Conservation (phyloP, 2,329 filamentous ascomycete genomes). For the Fusarium torulosum region DNA sequence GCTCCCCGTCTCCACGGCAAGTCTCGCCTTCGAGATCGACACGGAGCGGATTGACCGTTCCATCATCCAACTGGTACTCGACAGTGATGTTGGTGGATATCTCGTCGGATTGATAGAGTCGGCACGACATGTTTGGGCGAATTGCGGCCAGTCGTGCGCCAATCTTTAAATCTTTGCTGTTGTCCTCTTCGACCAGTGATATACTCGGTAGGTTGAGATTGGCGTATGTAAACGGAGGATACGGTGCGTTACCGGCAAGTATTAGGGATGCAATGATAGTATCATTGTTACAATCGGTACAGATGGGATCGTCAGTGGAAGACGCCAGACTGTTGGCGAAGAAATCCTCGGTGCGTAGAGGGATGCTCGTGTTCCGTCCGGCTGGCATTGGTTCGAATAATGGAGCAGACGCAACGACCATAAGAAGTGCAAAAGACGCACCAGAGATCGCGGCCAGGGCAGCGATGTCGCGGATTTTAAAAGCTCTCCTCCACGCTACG, state of each 20-base stretch:
- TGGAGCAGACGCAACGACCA: constrained; percentile 51
- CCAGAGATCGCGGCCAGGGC: constrained; percentile 48
- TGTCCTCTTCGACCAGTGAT: constrained; percentile 28
- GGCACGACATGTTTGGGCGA: constrained; percentile 49
- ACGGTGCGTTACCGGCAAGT: constrained; percentile 52
- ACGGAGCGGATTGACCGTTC: constrained; percentile 39
- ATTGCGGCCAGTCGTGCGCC: constrained; percentile 49
- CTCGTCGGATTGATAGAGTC: constrained; percentile 36
- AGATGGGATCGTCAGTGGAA: constrained; percentile 40
- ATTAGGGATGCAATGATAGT: constrained; percentile 53
- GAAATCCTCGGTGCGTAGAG: constrained; percentile 48
- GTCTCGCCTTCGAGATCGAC: constrained; percentile 43
- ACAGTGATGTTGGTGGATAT: constrained; percentile 47
- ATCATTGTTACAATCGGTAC: constrained; percentile 47
- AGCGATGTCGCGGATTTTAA: constrained; percentile 46
- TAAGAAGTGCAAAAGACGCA: constrained; percentile 48
- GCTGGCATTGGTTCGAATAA: constrained; percentile 51
- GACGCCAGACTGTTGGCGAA: constrained; percentile 49
- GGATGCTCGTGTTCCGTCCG: constrained; percentile 39
- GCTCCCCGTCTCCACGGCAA: constrained; percentile 27
- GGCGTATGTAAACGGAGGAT: constrained; percentile 54
- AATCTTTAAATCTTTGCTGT: constrained; percentile 32
- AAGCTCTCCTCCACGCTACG: constrained; percentile 46
- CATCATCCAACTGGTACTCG: constrained; percentile 28
- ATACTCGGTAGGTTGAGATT: constrained; percentile 48